phyloP scores from a whole-genome alignment of 2,329 filamentous ascomycete species.

The Davidsoniella eucalypti region DNA sequence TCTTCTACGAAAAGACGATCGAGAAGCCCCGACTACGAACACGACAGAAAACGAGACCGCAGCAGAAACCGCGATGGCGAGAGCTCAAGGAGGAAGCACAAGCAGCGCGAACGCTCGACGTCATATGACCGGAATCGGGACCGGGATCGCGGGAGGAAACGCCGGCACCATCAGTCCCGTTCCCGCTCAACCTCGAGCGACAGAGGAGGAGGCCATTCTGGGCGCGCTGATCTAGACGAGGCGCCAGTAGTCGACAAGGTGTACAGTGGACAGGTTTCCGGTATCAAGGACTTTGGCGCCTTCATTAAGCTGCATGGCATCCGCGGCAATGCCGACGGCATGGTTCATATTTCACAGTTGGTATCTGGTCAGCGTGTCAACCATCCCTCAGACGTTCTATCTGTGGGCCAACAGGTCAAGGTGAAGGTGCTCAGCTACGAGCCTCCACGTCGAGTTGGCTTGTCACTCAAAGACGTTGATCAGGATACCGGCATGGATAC shows the following conservation, averaged over 20 bases:
- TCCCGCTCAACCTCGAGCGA: constrained; percentile 21
- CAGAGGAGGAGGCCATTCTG: constrained; percentile 19
- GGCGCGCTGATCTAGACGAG: constrained; percentile 51
- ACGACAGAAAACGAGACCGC: constrained; percentile 20
- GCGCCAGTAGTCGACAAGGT: constrained; percentile 68
- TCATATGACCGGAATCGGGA: constrained; percentile 23
- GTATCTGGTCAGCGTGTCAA: constrained; percentile 73
- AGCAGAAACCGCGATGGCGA: constrained; percentile 19
- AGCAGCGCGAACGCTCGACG: constrained; percentile 25
- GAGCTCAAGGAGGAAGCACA: constrained; percentile 38
- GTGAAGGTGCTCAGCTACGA: constrained; percentile 87
- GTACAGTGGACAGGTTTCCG: constrained; percentile 79
- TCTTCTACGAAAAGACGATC: constrained; percentile 30
- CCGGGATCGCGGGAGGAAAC: constrained; percentile 15
- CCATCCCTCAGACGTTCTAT: constrained; percentile 76
- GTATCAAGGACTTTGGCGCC: constrained; percentile 86
- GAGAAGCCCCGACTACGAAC: constrained; percentile 28
- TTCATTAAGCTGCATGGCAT: constrained; percentile 89
- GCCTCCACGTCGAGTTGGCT: constrained; percentile 52
- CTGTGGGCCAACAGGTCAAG: constrained; percentile 67
- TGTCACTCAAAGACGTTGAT: constrained; percentile 97
- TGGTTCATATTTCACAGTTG: constrained; percentile 88
- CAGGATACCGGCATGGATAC: constrained; percentile 75
- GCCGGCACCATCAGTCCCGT: constrained; percentile 21
- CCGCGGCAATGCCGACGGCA: constrained; percentile 72